These are phyloP conservation scores for Xerocomellus chrysenteron DNA, from an alignment of 768 basidiomycete species.

Conservation along the genomic window DNA sequence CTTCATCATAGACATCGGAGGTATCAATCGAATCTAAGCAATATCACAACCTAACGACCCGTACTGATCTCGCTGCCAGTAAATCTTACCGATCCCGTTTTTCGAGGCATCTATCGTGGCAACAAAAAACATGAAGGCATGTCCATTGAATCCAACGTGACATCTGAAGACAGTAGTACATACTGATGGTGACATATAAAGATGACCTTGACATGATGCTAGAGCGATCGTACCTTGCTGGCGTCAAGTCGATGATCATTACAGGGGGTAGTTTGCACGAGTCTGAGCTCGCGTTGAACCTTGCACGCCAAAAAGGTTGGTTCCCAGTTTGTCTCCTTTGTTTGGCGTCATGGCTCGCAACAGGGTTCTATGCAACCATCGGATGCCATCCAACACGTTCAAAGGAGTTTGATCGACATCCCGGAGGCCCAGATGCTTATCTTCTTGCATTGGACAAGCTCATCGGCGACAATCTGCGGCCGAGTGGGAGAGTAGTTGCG, in stretches of 20 bases:
- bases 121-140: constrained; percentile 50
- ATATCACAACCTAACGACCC: background rate
- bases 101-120: constrained; percentile 51
- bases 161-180: background rate
- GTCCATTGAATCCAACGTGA: constrained; percentile 1
- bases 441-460: constrained; percentile 56
- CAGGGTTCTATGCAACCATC: constrained; percentile 69
- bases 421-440: constrained; percentile 60
- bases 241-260: constrained; percentile 70
- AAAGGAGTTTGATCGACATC: constrained; percentile 59
- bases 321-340: background rate
- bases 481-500: constrained; percentile 62
- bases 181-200: constrained; percentile 17
- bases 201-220: constrained; percentile 67
- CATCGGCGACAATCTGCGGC: constrained; percentile 46
- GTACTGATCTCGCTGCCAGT: constrained; percentile 31
- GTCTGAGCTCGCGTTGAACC: constrained; percentile 53
- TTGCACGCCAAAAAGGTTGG: constrained; percentile 60
- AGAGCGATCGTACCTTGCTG: constrained; percentile 52
- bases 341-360: background rate
- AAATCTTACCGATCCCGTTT: constrained; percentile 58
- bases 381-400: constrained; percentile 83
- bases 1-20: constrained; percentile 38
- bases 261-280: constrained; percentile 73
- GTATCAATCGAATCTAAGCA: constrained; percentile 19